These are phyloP conservation scores for Phyllostachys edulis DNA, from an alignment of 176 grass and related monocot genomes.

Conservation along the genomic window DNA sequence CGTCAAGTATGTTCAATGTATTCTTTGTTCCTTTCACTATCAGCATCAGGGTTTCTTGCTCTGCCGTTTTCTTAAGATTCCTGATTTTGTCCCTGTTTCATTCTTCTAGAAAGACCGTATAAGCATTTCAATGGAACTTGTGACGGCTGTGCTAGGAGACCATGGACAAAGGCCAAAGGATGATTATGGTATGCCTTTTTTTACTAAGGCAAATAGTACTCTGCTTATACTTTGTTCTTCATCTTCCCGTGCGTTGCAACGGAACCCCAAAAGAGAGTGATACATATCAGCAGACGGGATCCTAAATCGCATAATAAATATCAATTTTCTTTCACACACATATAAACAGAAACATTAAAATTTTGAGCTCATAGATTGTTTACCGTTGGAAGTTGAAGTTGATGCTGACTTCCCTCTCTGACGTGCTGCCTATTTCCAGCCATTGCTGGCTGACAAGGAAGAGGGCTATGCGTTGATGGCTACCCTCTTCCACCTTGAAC, in stretches of 20 bases:
- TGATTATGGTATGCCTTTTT: constrained; percentile 80
- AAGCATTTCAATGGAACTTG: constrained; percentile 97
- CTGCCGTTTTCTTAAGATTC: not conserved
- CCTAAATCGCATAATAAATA: too few relatives aligned
- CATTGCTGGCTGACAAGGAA: too few relatives aligned
- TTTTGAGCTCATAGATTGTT: too few relatives aligned
- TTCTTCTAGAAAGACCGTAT: constrained; percentile 68
- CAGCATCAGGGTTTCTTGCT: not conserved
- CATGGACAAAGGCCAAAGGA: constrained; percentile 96
- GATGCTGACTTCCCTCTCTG: too few relatives aligned
- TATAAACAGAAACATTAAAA: too few relatives aligned
- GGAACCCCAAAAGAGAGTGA: too few relatives aligned
- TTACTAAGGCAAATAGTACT: constrained; percentile 11
- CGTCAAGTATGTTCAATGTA: constrained; percentile 17
- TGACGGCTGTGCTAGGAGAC: constrained; percentile 94
- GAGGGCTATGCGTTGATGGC: too few relatives aligned
- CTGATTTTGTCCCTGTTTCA: constrained; percentile 20
- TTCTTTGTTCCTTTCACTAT: constrained; percentile 19
- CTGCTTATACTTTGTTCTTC: not conserved
- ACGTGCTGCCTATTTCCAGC: too few relatives aligned
- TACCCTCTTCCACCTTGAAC: too few relatives aligned
- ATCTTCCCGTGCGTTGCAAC: not conserved
- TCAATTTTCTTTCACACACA: too few relatives aligned
- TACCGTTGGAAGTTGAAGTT: too few relatives aligned
- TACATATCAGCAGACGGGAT: too few relatives aligned